Evolutionary conservation across 2,329 filamentous ascomycete species (phyloP).

Genomic region (Ascochyta rabiei): DNA sequence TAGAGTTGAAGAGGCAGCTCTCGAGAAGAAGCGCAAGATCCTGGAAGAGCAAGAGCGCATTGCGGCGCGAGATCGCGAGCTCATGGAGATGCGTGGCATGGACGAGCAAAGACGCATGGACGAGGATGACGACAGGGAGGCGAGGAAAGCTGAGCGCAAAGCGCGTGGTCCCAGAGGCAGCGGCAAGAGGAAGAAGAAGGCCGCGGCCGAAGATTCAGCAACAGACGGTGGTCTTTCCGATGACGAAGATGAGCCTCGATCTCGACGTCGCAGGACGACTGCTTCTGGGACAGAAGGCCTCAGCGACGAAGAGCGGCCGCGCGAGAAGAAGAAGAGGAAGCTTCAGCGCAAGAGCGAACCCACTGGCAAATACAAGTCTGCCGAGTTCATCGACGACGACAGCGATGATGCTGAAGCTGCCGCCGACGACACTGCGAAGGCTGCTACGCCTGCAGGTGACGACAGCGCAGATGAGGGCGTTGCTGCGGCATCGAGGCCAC

Average conservation of each 20-base stretch:
- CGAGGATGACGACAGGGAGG: constrained; percentile 73
- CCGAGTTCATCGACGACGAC: constrained; percentile 76
- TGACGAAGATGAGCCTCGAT: constrained; percentile 47
- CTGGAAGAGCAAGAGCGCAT: constrained; percentile 85
- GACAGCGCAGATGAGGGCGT: constrained; percentile 35
- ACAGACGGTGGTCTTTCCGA: constrained; percentile 46
- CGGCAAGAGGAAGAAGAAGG: constrained; percentile 67
- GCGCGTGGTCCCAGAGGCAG: constrained; percentile 53
- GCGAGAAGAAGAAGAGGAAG: constrained; percentile 68
- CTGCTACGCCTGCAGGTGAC: constrained; percentile 3
- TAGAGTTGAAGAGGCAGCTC: constrained; percentile 70
- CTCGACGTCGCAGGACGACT: constrained; percentile 45
- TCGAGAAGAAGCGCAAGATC: constrained; percentile 78
- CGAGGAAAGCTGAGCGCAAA: constrained; percentile 69
- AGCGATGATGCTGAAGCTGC: constrained; percentile 36
- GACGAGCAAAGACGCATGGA: constrained; percentile 72
- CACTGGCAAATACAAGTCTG: constrained; percentile 78
- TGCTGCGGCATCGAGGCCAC: constrained; percentile 29
- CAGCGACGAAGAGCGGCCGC: constrained; percentile 64
- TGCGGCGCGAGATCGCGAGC: constrained; percentile 71
- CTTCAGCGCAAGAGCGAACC: constrained; percentile 59
- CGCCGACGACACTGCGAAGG: constrained; percentile 25
- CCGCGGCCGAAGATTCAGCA: constrained; percentile 52
- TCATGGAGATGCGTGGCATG: constrained; percentile 73
- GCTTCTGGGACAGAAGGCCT: constrained; percentile 49